Evolutionary conservation across 768 basidiomycete species (phyloP).

Genomic region (Hemileccinum impolitum): DNA sequence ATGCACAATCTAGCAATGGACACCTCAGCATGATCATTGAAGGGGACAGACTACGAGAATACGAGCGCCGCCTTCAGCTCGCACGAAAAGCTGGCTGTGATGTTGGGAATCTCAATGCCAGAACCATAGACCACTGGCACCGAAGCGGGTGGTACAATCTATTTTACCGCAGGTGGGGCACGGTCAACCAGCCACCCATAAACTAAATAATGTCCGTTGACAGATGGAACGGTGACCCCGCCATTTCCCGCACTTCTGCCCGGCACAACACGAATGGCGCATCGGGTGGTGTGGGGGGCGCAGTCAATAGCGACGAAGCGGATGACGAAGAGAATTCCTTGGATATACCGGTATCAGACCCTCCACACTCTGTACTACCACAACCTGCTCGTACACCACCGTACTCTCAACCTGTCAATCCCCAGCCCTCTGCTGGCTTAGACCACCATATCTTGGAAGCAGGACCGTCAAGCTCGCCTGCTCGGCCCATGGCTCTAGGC

Average conservation of each 20-base stretch:
- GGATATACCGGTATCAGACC: slow-evolving; percentile 36
- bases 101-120: slow-evolving; percentile 68
- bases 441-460: slow-evolving; percentile 20
- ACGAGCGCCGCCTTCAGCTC: slow-evolving; percentile 65
- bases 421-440: slow-evolving; percentile 10
- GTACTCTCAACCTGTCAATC: slow-evolving; percentile 18
- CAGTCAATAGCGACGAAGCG: slow-evolving; percentile 42
- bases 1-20: slow-evolving; percentile 29
- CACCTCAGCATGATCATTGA: slow-evolving; percentile 46
- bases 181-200: not conserved
- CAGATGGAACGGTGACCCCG: slow-evolving; percentile 69
- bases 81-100: slow-evolving; percentile 66
- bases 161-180: slow-evolving; percentile 60
- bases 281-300: slow-evolving; percentile 26
- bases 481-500: slow-evolving; percentile 10
- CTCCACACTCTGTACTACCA: slow-evolving; percentile 28
- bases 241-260: slow-evolving; percentile 47
- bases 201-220: slow-evolving; percentile 5
- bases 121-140: slow-evolving; percentile 79
- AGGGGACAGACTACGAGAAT: slow-evolving; percentile 64
- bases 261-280: slow-evolving; percentile 33
- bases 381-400: slow-evolving; percentile 20
- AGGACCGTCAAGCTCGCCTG: slow-evolving; percentile 17
- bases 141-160: slow-evolving; percentile 72
- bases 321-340: slow-evolving; percentile 50